Evolutionary conservation across 176 grass and related monocot genomes (phyloP).

Genomic region (sorghum (Sorghum bicolor)): DNA sequence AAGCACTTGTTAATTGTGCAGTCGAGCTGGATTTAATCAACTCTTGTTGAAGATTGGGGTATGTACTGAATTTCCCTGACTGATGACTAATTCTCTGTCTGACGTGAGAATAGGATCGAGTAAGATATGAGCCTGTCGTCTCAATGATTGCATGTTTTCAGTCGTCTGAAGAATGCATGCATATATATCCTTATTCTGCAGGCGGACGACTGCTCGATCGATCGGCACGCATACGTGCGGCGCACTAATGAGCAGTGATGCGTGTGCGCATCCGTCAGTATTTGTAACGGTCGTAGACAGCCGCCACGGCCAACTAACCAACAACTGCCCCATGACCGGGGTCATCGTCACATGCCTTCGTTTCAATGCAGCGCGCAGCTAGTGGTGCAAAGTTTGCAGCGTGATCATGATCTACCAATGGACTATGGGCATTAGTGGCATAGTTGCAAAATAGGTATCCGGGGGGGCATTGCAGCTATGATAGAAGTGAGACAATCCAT

Average conservation of each 20-base stretch:
- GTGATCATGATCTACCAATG: neutral
- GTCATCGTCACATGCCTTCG: neutral
- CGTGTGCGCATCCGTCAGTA: slow-evolving; percentile 5
- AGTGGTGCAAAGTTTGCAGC: neutral
- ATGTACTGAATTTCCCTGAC: slow-evolving; percentile 17
- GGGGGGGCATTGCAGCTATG: too few species aligned
- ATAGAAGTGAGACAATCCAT: too few species aligned
- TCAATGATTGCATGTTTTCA: slow-evolving; percentile 27
- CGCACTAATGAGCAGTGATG: slow-evolving; percentile 18
- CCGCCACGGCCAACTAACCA: neutral
- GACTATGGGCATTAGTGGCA: neutral
- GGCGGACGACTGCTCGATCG: neutral
- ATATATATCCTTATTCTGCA: neutral
- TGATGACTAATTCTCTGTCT: slow-evolving; percentile 8
- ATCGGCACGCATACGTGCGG: slow-evolving; percentile 33
- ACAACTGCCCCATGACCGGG: neutral
- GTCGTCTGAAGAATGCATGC: neutral
- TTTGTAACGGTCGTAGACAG: slow-evolving; percentile 32
- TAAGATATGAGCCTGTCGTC: neutral
- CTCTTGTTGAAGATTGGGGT: neutral
- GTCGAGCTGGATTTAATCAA: neutral
- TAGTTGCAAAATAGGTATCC: too few species aligned
- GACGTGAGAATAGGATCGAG: neutral
- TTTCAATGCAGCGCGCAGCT: slow-evolving; percentile 18
- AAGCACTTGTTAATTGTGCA: neutral